These are phyloP conservation scores for Trematosphaeria pertusa DNA, from an alignment of 2,329 filamentous ascomycete species.

Conservation along the genomic window DNA sequence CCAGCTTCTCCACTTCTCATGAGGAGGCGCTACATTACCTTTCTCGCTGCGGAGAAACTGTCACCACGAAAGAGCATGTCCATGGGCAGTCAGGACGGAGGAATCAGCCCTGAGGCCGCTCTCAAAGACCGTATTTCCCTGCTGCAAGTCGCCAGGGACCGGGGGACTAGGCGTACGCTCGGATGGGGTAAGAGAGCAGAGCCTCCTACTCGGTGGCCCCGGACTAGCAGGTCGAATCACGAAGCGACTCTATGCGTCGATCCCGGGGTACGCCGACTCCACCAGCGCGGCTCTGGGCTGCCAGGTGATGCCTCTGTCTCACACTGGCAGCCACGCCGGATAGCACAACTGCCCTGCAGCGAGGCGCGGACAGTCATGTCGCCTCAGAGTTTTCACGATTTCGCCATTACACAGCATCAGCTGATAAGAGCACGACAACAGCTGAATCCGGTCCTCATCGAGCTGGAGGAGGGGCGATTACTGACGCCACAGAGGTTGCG, in stretches of 20 bases:
- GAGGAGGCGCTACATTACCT: no score
- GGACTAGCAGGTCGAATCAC: conserved; percentile 25
- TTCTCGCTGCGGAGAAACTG: no score
- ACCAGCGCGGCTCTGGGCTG: conserved; percentile 35
- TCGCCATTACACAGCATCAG: conserved; percentile 16
- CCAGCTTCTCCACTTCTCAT: conserved; percentile 14
- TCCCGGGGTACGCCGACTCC: conserved; percentile 32
- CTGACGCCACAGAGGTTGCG: conserved; percentile 23
- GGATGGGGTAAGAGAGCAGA: conserved; percentile 41
- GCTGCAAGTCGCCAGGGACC: conserved; percentile 32
- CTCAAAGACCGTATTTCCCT: no score
- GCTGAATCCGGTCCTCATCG: conserved; percentile 18
- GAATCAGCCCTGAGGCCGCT: no score
- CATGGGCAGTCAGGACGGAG: no score
- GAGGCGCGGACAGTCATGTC: conserved; percentile 21
- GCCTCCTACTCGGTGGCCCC: conserved; percentile 33
- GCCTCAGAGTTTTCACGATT: conserved; percentile 28
- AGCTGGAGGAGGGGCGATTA: conserved; percentile 20
- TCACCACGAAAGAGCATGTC: no score
- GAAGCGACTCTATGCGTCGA: conserved; percentile 28
- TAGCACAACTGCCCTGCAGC: conserved; percentile 12
- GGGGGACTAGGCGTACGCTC: conserved; percentile 31
- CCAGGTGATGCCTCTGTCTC: conserved; percentile 39
- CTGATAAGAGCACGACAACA: conserved; percentile 18
- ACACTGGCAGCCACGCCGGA: conserved; percentile 21